Evolutionary conservation across 2,329 filamentous ascomycete genomes (phyloP).

Genomic region (Trichoderma arundinaceum): DNA sequence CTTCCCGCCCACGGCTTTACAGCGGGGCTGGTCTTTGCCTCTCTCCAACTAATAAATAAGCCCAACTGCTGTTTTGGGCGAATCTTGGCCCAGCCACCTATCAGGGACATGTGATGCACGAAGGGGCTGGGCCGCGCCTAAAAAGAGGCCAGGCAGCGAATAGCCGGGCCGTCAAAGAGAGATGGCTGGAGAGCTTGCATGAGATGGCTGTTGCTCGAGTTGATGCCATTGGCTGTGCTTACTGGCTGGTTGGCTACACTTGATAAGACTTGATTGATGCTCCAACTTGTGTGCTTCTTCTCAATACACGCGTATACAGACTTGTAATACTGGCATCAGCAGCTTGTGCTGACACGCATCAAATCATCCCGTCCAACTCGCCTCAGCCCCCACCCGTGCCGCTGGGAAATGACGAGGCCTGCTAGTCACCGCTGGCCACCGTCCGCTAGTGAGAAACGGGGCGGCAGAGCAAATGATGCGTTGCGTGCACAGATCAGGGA

Average conservation of each 20-base stretch:
- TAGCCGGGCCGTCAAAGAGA: neutral
- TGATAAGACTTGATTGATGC: too few species aligned
- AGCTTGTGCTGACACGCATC: conserved; percentile 6
- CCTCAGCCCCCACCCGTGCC: neutral
- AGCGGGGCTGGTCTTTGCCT: neutral
- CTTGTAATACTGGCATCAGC: neutral
- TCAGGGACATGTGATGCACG: conserved; percentile 18
- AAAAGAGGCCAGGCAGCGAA: neutral
- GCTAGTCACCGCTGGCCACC: conserved; percentile 5
- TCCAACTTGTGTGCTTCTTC: neutral
- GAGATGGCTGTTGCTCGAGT: neutral
- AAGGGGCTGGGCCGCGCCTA: conserved; percentile 5
- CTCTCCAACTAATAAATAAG: neutral
- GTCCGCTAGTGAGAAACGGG: conserved; percentile 18
- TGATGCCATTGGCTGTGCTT: neutral
- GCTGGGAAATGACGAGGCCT: conserved; percentile 16
- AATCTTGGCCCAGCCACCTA: conserved; percentile 23
- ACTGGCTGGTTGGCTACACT: too few species aligned
- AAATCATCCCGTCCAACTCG: neutral
- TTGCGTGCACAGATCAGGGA: too few species aligned
- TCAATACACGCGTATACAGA: neutral
- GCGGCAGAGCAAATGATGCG: conserved; percentile 2
- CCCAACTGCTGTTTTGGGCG: conserved; percentile 21
- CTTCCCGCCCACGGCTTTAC: neutral
- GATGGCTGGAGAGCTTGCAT: conserved; percentile 9